Evolutionary conservation across 495 filamentous ascomycete genomes (phyloP), one percentile per base, ranked within the genome.

Genomic region (Parathielavia hyrcaniae): DNA sequence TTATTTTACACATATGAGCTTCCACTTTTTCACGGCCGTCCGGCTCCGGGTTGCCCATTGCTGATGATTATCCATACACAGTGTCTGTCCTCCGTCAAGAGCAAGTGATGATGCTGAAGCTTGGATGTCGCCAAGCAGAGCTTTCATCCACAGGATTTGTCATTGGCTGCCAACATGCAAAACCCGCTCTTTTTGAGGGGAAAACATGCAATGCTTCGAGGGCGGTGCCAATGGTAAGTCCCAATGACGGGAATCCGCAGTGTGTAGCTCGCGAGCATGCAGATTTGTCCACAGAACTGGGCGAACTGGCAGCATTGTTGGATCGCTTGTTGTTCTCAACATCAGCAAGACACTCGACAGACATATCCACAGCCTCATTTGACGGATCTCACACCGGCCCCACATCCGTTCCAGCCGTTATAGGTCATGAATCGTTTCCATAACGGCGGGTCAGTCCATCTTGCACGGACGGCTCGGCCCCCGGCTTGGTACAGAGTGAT

Each of bases 111-210:
- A 39, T 34, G 5, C 32, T 39, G 36, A 38, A 10, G 54, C 48
- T 57, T 52, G 56, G 55, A 53, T 61, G 56, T 64, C 57, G 62
- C 54, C 54, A 60, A 61, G 48, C 32, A 16, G 48, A 40, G 23
- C 36, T 57, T 40, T 51, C 35, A 22, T 7, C 22, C 41, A 7
- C 38, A 16, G 19, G 38, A 23, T 17, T 45, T 47, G 41, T 20
- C 17, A 44, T 51, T 57, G 55, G 55, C 26, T 40, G 46, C 38
- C 6, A 35, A 19, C 11, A 19, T 34, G 47, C 16, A 23, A 44
- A 56, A 40, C 30, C 56, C 51, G 45, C 34, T 53, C 3, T 52
- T 59, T 45, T 51, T 43, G 23, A 43, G 23, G 35, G 26, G n/a
- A n/a, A 35, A 34, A 9, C n/a, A 5, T 5, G 17, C 14, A 16